These are phyloP conservation scores for Echium plantagineum DNA, from an alignment of 257 asterid species.

Conservation along the genomic window DNA sequence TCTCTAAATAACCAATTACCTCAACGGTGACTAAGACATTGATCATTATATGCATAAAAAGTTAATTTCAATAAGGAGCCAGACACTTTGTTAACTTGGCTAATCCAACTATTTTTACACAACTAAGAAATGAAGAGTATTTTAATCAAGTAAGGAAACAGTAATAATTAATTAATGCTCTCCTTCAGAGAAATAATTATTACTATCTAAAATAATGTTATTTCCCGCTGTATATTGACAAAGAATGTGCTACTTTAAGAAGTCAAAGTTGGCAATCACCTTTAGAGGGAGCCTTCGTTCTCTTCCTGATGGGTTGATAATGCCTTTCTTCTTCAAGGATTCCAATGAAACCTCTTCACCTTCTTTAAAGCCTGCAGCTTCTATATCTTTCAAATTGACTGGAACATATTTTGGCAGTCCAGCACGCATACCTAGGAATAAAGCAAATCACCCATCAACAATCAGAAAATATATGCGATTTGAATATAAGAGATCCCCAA, in stretches of 20 bases:
- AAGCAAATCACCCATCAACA: not conserved
- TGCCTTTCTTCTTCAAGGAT: slow-evolving; percentile 72
- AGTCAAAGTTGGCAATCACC: slow-evolving; percentile 31
- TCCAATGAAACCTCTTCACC: slow-evolving; percentile 94
- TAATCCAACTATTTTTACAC: not conserved
- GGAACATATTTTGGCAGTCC: slow-evolving; percentile 91
- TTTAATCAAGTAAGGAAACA: not conserved
- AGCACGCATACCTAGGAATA: slow-evolving; percentile 64
- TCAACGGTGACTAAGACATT: too few relatives aligned
- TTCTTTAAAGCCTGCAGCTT: slow-evolving; percentile 69
- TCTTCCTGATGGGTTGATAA: slow-evolving; percentile 93
- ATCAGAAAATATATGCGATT: not conserved
- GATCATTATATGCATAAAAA: not conserved
- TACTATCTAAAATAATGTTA: not conserved
- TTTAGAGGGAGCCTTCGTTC: slow-evolving; percentile 86
- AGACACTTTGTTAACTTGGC: not conserved
- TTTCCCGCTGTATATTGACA: not conserved
- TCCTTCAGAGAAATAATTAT: not conserved
- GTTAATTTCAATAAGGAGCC: not conserved
- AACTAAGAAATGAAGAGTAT: not conserved
- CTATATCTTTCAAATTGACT: slow-evolving; percentile 73
- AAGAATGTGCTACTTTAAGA: not conserved
- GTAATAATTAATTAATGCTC: too few relatives aligned
- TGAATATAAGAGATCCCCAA: not conserved
- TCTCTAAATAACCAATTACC: too few relatives aligned